Evolutionary conservation across 2,329 filamentous ascomycete species (phyloP), one percentile per base, ranked within the genome.

Genomic region (Calonectria montana): DNA sequence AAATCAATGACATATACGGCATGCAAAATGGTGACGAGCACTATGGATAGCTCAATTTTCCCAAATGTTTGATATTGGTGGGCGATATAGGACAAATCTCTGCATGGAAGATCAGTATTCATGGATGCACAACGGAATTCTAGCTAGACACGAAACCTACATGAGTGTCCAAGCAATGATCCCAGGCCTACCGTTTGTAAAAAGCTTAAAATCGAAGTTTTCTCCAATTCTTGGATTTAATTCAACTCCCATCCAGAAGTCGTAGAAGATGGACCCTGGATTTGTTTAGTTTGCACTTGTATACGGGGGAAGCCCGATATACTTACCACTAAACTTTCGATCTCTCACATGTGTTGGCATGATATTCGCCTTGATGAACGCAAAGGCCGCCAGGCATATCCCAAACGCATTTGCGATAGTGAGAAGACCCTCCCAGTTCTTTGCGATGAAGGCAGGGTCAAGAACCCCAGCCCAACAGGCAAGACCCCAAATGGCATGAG

Each of bases 81-180:
- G 2, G 78, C 77, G 57, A 79, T 74, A 31, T 79, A 79, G 23
- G 78, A 80, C 15, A 80, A 67, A 62, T 80, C 75, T 13, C 78
- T 80, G 3, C 2, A 9, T 15, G 3, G 5, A 8, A 12, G 31
- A 35, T 35, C 13, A 35, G 10, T 35, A 35, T 35, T 3, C 31
- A 35, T 10, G 10, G 1, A 9, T 31, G 29, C n/a, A n/a, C n/a
- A n/a, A 10, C 31, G 10, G 13, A 35, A 35, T 35, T 35, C 8
- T 10, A 35, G 10, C 10, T 3, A 12, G 10, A 10, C 10, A 1
- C 18, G 1, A 35, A 27, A 16, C 81, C 50, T 76, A 86, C 85
- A 87, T 84, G 39, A 87, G 75, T n/a, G 84, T 85, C 85, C 86
- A 87, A 10, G 83, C 81, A 72, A 87, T 80, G 66, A 88, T 87